Conservation (phyloP, 2,329 filamentous ascomycete species). For the Xylariaceae sp. region DNA sequence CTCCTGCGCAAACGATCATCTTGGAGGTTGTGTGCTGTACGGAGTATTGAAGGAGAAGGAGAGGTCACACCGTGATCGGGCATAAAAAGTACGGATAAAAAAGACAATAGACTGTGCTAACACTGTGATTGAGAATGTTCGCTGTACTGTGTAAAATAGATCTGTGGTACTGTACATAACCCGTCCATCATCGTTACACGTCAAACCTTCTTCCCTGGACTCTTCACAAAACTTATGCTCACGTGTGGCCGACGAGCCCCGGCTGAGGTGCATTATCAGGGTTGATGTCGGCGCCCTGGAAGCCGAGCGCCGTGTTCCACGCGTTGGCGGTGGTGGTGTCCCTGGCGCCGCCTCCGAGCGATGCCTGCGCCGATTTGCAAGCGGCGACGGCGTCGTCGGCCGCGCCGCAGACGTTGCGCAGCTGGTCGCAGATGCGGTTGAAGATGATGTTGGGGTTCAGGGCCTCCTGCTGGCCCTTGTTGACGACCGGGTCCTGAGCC, state of each 20-base stretch:
- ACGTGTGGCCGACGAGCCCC: constrained; percentile 34
- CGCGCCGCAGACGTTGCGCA: constrained; percentile 60
- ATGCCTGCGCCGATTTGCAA: constrained; percentile 46
- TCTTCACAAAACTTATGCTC: too few species aligned
- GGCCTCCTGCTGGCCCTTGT: constrained; percentile 59
- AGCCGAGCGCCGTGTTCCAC: constrained; percentile 39
- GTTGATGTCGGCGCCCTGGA: constrained; percentile 35
- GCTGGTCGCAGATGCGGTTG: constrained; percentile 65
- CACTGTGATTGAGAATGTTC: too few species aligned
- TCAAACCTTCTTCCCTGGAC: too few species aligned
- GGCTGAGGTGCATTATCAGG: constrained; percentile 34
- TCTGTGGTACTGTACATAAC: too few species aligned
- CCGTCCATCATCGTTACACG: not conserved
- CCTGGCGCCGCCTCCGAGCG: constrained; percentile 29
- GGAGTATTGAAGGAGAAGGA: too few species aligned
- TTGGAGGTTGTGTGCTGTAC: too few species aligned
- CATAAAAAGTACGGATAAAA: too few species aligned
- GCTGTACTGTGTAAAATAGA: too few species aligned
- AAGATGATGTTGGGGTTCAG: constrained; percentile 70
- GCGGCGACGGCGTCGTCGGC: constrained; percentile 52
- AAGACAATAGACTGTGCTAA: too few species aligned
- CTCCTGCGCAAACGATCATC: too few species aligned
- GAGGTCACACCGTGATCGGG: too few species aligned
- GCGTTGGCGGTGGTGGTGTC: constrained; percentile 34
- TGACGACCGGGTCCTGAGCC: constrained; percentile 55